Conservation (phyloP, 345 rosid genomes). For the Eucalyptus shirleyi region DNA sequence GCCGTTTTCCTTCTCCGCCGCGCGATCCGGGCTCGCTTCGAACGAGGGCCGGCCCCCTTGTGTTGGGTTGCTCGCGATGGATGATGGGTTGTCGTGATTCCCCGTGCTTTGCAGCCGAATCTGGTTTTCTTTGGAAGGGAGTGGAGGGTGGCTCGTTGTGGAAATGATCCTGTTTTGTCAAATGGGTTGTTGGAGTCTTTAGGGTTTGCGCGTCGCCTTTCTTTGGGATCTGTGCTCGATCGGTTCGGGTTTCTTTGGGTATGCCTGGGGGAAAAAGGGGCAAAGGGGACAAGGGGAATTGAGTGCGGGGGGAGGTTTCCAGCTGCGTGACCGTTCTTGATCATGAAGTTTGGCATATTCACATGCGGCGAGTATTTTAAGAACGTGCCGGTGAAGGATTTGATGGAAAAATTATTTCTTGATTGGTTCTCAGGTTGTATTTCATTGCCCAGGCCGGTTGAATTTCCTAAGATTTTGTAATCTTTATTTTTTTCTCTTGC, state of each 20-base stretch:
- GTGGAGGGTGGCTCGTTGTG: neutral
- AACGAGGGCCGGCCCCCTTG: neutral
- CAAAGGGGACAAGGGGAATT: neutral
- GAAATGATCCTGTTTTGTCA: neutral
- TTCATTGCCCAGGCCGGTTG: neutral
- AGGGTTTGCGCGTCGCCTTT: neutral
- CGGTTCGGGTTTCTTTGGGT: neutral
- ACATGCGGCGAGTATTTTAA: neutral
- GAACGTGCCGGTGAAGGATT: neutral
- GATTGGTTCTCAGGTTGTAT: neutral
- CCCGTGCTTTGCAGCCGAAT: neutral
- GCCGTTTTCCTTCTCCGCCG: neutral
- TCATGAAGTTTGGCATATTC: neutral
- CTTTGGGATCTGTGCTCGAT: neutral
- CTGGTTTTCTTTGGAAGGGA: neutral
- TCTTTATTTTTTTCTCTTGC: neutral
- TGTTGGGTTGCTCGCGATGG: neutral
- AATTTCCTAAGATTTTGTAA: neutral
- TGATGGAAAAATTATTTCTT: neutral
- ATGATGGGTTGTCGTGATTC: neutral
- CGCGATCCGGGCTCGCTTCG: neutral
- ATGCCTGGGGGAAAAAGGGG: neutral
- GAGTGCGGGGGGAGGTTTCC: neutral
- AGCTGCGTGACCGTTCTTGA: neutral
- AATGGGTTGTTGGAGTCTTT: neutral